A percentile compares a stretch with the other conserved stretches of the same genome.
These are phyloP conservation scores for Beta lomatogona DNA, from an alignment of 179 eudicot species.

Conservation along the genomic window DNA sequence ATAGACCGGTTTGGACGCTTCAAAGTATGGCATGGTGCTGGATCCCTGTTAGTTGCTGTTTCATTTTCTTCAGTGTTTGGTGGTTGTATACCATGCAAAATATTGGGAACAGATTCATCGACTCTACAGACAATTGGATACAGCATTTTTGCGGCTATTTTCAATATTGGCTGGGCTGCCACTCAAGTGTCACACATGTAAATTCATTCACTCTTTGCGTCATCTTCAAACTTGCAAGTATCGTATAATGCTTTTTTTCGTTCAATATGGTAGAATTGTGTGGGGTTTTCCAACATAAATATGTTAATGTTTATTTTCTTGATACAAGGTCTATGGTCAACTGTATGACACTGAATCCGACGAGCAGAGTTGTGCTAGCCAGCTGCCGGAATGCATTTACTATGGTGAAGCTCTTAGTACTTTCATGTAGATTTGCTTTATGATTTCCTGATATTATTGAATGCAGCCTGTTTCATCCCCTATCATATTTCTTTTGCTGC, in stretches of 20 bases:
- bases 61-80: constrained; percentile 98
- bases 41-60: constrained; percentile 82
- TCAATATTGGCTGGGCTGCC: constrained; percentile 96
- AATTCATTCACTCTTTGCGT: constrained; percentile 21
- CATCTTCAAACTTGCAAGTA: constrained; percentile 1
- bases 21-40: constrained; percentile 95
- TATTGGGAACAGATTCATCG: constrained; percentile 65
- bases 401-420: constrained; percentile 53
- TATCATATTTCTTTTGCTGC: background rate
- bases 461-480: background rate
- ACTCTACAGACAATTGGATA: constrained; percentile 76
- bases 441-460: background rate
- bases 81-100: constrained; percentile 82
- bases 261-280: background rate
- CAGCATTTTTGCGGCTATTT: constrained; percentile 83
- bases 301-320: constrained; percentile 4
- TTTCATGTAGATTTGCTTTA: background rate
- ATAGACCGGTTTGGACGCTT: constrained; percentile 93
- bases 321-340: constrained; percentile 92
- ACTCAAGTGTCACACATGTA: constrained; percentile 99
- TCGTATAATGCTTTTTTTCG: background rate
- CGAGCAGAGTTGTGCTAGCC: constrained; percentile 83
- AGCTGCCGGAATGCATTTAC: constrained; percentile 98
- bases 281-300: background rate
- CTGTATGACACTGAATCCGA: constrained; percentile 83